Evolutionary conservation across 1,139 yeast species (phyloP), one percentile per base, ranked within the genome.

Genomic region (Candida sp.): DNA sequence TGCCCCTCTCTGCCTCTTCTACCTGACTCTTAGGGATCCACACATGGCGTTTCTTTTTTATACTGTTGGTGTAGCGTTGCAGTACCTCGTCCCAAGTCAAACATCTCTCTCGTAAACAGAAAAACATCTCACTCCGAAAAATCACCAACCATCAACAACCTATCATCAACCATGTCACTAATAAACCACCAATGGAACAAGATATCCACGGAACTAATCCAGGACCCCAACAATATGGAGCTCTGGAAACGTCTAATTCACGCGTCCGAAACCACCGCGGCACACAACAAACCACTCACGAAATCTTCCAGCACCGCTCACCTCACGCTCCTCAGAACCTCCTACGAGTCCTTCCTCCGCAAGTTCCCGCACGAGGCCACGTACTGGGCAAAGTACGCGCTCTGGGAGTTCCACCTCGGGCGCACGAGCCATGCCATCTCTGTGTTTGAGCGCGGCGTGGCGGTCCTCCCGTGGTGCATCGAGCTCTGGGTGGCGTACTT

Each of bases 311-410:
- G 80, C 2, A 52, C 58, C 1, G 62, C 66, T 7, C 75, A 78
- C 33, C 58, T 80, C 9, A 68, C 71, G 22, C 60, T 78, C n/a
- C 68, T 85, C 47, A 66, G 85, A 44, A 60, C 71, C 2, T 72
- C 88, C 0, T 90, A 84, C 61, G 78, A 78, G 47, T 76, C 81
- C 26, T 70, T 93, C 49, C 72, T 94, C 11, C 70, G 68, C 2
- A 77, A 80, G 50, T 92, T 78, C 65, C 98, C 98, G 0, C 71
- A 78, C 35, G 68, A 88, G 37, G 90, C 86, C 60, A 90, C 89
- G 45, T 90, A 89, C 65, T 90, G 98, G 94, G 77, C 87, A 43
- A 81, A 84, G 55, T 90, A 80, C 64, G 96, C 97, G 0, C 72
- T 78, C 26, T 73, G 83, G 69, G 90, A 86, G 65, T 88, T 83